Evolutionary conservation across 805 yeast genomes (phyloP).

Genomic region (Wickerhamomyces chambardii): DNA sequence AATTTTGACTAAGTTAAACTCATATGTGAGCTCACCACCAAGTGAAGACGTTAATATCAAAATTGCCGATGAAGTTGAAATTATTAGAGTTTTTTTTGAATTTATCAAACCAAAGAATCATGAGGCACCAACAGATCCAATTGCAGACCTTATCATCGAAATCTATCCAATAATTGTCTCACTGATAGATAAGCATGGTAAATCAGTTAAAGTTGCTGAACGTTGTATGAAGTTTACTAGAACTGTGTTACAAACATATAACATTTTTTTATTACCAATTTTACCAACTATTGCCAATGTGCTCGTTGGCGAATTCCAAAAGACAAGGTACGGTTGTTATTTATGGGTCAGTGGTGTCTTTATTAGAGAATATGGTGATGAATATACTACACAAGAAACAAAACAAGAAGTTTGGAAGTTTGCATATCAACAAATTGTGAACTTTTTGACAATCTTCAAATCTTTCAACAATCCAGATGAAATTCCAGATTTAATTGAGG

Average conservation of each 20-base stretch:
- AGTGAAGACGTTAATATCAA: constrained; percentile 28
- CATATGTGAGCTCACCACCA: constrained; percentile 12
- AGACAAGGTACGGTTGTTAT: constrained; percentile 70
- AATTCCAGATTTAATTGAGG: constrained; percentile 63
- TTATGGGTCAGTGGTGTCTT: constrained; percentile 85
- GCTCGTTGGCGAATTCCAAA: constrained; percentile 61
- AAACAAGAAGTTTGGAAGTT: constrained; percentile 65
- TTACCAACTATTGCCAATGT: constrained; percentile 57
- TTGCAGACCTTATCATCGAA: constrained; percentile 43
- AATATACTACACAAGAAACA: constrained; percentile 34
- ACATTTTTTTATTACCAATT: constrained; percentile 45
- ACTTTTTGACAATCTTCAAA: constrained; percentile 41
- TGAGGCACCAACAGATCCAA: constrained; percentile 31
- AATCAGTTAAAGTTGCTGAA: constrained; percentile 60
- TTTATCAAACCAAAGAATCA: constrained; percentile 37
- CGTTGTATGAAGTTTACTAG: constrained; percentile 62
- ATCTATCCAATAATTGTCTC: constrained; percentile 50
- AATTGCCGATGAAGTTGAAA: constrained; percentile 69
- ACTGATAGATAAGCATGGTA: constrained; percentile 46
- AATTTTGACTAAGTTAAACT: constrained; percentile 37
- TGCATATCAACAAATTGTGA: constrained; percentile 53
- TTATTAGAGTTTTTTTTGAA: constrained; percentile 50
- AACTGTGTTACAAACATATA: constrained; percentile 53
- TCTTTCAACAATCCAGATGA: constrained; percentile 14
- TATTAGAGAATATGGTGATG: constrained; percentile 65